A percentile compares a stretch with the other conserved stretches of the same genome.
Conservation (phyloP, 2,329 filamentous ascomycete genomes). For the Orbilia ellipsospora region DNA sequence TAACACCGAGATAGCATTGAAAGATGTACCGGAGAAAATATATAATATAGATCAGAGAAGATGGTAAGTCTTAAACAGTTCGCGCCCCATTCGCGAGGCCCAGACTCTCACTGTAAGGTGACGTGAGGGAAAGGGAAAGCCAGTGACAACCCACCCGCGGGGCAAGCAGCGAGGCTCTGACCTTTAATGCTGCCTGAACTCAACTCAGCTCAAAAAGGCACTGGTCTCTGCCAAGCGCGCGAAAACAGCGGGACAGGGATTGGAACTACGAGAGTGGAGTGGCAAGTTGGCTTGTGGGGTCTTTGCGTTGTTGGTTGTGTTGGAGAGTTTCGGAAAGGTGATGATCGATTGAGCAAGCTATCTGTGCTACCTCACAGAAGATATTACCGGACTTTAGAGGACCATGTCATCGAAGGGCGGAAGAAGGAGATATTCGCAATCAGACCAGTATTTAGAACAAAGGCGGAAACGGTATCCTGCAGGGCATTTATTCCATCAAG, state of each 20-base stretch:
- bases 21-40: neutral
- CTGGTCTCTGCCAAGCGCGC: constrained; percentile 26
- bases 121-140: constrained; percentile 2
- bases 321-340: neutral
- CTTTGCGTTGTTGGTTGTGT: constrained; percentile 25
- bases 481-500: too few species aligned
- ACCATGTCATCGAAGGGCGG: too few species aligned
- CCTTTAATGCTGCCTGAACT: constrained; percentile 42
- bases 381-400: too few species aligned
- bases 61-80: neutral
- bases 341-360: too few species aligned
- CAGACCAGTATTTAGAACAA: too few species aligned
- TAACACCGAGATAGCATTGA: neutral
- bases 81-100: neutral
- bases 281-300: too few species aligned
- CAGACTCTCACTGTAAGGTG: neutral
- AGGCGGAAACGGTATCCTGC: too few species aligned
- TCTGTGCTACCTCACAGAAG: too few species aligned
- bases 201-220: constrained; percentile 5
- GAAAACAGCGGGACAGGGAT: constrained; percentile 17
- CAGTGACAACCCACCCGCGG: constrained; percentile 5
- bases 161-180: constrained; percentile 35
- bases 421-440: too few species aligned
- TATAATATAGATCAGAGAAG: neutral
- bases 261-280: too few species aligned